phyloP scores from a whole-genome alignment of 225 moss, liverwort and hornwort species.

The Neckera pumila region DNA sequence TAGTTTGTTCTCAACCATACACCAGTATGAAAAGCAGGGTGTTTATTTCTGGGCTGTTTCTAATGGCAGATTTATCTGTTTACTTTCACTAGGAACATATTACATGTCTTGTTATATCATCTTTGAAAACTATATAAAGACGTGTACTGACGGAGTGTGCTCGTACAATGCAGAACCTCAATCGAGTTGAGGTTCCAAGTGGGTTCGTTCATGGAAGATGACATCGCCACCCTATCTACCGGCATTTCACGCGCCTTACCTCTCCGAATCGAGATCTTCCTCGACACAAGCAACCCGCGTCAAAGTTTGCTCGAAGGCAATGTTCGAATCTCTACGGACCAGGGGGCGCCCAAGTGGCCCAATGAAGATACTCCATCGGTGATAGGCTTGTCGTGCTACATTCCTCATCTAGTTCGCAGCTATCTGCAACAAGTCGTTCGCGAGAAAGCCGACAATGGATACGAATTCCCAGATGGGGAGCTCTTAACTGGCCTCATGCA shows the following conservation, averaged over 20 bases:
- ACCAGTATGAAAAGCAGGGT: neutral
- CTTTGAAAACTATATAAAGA: neutral
- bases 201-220: conserved; percentile 38
- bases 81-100: neutral
- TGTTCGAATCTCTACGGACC: conserved; percentile 16
- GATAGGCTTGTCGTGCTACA: conserved; percentile 27
- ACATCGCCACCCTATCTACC: conserved; percentile 25
- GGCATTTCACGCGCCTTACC: conserved; percentile 22
- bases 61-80: neutral
- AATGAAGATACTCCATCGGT: neutral
- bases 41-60: neutral
- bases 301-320: conserved; percentile 16
- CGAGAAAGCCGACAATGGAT: neutral
- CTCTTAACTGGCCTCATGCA: conserved; percentile 30
- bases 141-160: neutral
- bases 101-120: neutral
- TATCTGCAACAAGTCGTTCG: conserved; percentile 1
- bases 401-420: conserved; percentile 26
- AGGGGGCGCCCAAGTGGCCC: neutral
- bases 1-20: neutral
- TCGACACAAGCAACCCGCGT: conserved; percentile 8
- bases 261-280: conserved; percentile 31
- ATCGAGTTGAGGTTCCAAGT: conserved; percentile 37
- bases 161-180: conserved; percentile 11
- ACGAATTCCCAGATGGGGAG: neutral